Conservation (phyloP, 2,329 filamentous ascomycete species). For the Catunica adiposa region DNA sequence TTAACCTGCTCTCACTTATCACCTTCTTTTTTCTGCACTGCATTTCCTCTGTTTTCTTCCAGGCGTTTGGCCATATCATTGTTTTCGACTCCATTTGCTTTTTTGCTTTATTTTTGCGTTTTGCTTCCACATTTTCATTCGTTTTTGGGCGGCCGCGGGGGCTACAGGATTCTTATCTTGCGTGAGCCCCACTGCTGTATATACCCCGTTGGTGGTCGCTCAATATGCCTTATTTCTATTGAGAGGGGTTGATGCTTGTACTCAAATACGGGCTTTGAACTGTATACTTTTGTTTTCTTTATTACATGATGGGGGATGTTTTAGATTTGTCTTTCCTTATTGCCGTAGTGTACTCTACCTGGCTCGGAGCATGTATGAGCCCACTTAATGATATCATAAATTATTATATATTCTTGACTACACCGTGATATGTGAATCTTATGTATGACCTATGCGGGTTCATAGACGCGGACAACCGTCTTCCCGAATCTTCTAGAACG, state of each 20-base stretch:
- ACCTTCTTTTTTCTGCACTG: neutral
- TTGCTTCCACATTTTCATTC: neutral
- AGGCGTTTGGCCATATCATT: neutral
- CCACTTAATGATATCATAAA: neutral
- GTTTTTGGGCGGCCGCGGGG: too few relatives aligned
- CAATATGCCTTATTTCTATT: neutral
- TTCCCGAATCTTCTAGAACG: too few relatives aligned
- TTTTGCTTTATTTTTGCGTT: conserved; percentile 1
- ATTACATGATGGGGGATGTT: neutral
- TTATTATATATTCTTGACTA: too few relatives aligned
- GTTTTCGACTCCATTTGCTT: neutral
- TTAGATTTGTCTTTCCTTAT: neutral
- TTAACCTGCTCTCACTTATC: too few relatives aligned
- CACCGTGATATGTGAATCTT: too few relatives aligned
- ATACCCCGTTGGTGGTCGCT: too few relatives aligned
- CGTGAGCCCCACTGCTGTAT: neutral
- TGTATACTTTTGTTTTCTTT: neutral
- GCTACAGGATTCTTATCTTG: neutral
- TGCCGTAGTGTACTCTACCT: neutral
- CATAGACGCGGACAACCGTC: too few relatives aligned
- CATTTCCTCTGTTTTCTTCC: neutral
- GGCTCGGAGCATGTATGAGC: neutral
- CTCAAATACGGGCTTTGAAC: neutral
- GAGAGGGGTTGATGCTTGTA: neutral
- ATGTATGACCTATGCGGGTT: too few relatives aligned